A percentile compares a stretch with the other conserved stretches of the same genome.
Conservation (phyloP, 2,329 filamentous ascomycete genomes). For the Diaporthe sp. region DNA sequence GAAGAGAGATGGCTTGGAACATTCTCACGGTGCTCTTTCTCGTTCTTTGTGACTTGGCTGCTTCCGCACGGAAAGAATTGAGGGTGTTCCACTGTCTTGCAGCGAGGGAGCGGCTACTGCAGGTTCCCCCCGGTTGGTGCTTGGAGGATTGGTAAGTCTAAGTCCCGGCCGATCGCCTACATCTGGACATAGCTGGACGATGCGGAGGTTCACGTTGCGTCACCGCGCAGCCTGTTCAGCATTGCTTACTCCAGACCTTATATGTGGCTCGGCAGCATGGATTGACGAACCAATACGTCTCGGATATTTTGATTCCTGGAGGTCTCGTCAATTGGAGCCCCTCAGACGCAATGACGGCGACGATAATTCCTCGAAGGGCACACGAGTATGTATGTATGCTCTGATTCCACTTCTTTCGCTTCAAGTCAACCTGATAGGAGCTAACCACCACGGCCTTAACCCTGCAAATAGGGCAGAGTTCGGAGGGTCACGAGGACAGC, state of each 20-base stretch:
- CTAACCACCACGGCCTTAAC: background rate
- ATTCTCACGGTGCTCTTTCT: background rate
- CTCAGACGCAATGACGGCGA: background rate
- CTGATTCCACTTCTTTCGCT: background rate
- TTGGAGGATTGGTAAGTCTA: background rate
- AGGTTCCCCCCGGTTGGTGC: background rate
- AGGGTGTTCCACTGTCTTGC: background rate
- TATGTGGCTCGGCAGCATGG: background rate
- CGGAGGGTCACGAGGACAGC: background rate
- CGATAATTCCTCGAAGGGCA: background rate
- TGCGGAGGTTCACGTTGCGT: background rate
- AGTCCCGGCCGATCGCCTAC: background rate
- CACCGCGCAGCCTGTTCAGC: background rate
- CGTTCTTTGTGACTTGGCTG: background rate
- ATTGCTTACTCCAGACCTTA: background rate
- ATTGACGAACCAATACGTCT: background rate
- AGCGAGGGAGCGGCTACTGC: background rate
- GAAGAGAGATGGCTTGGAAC: background rate
- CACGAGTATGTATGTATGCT: background rate
- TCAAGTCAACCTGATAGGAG: background rate
- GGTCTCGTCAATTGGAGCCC: background rate
- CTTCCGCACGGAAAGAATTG: background rate
- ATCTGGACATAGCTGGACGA: background rate
- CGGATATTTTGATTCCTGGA: too few relatives aligned
- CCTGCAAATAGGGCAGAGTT: background rate